Conservation (phyloP, 1,139 yeast species). For the Wickerhamiella infanticola region DNA sequence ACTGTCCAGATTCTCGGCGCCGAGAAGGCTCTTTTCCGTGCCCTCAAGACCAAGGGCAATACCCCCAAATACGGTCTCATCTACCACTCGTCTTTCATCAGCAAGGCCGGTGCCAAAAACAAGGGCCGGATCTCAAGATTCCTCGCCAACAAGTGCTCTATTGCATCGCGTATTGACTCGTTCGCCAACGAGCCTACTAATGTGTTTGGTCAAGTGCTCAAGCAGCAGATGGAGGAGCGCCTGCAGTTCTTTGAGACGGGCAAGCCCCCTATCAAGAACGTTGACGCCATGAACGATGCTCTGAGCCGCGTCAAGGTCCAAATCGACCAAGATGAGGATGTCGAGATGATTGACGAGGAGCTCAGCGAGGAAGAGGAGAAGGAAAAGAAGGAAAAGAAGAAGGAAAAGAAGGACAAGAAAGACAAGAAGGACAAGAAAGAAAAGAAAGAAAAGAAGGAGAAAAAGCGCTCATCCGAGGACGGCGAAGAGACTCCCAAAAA, state of each 20-base stretch:
- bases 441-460: conserved; percentile 33
- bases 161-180: conserved; percentile 96
- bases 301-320: conserved; percentile 38
- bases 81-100: conserved; percentile 92
- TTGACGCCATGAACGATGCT: conserved; percentile 72
- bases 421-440: conserved; percentile 29
- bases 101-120: conserved; percentile 91
- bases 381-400: conserved; percentile 23
- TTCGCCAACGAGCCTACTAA: conserved; percentile 43
- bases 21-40: conserved; percentile 96
- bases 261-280: conserved; percentile 88
- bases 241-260: conserved; percentile 92
- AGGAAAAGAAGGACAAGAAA: conserved; percentile 25
- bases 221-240: conserved; percentile 96
- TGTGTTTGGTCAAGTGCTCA: conserved; percentile 78
- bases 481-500: conserved; percentile 25
- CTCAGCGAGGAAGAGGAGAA: conserved; percentile 17
- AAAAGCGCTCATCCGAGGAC: conserved; percentile 41
- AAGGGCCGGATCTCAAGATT: conserved; percentile 98
- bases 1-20: conserved; percentile 98
- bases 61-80: conserved; percentile 97
- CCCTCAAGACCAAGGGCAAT: conserved; percentile 94
- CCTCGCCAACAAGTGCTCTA: conserved; percentile 96
- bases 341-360: conserved; percentile 34
- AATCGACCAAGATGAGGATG: conserved; percentile 31